phyloP scores from a whole-genome alignment of 345 rosid genomes.

The Melastoma malabathricum region DNA sequence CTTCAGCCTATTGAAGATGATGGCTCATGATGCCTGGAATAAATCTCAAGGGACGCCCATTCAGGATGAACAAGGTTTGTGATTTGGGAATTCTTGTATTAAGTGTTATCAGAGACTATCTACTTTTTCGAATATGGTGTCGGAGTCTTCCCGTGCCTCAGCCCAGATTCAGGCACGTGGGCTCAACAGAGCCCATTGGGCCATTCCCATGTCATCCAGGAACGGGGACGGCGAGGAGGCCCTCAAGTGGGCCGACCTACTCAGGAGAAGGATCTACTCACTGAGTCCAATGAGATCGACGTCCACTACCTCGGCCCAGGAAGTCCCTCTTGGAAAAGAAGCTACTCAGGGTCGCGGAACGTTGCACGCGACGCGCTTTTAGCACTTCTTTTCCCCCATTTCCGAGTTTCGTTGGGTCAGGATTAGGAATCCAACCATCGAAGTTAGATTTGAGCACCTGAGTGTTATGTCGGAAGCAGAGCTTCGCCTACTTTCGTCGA shows the following conservation, averaged over 20 bases:
- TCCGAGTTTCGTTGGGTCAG: slow-evolving; percentile 27
- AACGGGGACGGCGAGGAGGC: slow-evolving; percentile 61
- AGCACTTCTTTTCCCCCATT: too few relatives aligned
- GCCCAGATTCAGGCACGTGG: too few relatives aligned
- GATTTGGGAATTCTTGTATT: too few relatives aligned
- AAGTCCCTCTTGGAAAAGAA: slow-evolving; percentile 63
- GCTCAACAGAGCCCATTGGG: neutral
- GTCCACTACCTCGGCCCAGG: slow-evolving; percentile 31
- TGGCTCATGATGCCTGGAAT: too few relatives aligned
- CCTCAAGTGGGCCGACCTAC: slow-evolving; percentile 39
- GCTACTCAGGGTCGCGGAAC: slow-evolving; percentile 53
- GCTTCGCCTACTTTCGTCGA: slow-evolving; percentile 32
- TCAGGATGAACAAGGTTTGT: too few relatives aligned
- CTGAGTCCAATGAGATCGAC: slow-evolving; percentile 11
- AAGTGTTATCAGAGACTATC: too few relatives aligned
- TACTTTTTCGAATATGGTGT: too few relatives aligned
- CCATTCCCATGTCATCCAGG: slow-evolving; percentile 28
- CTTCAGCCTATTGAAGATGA: too few relatives aligned
- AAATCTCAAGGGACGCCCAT: too few relatives aligned
- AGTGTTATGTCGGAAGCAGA: slow-evolving; percentile 25
- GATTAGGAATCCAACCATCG: slow-evolving; percentile 30
- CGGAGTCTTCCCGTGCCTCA: too few relatives aligned
- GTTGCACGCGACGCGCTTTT: too few relatives aligned
- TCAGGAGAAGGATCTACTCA: slow-evolving; percentile 28
- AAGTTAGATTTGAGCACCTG: slow-evolving; percentile 38